Evolutionary conservation across 352 stramenopile species (phyloP), one percentile per base, ranked within the genome.

Genomic region (Saprolegnia diclina): DNA sequence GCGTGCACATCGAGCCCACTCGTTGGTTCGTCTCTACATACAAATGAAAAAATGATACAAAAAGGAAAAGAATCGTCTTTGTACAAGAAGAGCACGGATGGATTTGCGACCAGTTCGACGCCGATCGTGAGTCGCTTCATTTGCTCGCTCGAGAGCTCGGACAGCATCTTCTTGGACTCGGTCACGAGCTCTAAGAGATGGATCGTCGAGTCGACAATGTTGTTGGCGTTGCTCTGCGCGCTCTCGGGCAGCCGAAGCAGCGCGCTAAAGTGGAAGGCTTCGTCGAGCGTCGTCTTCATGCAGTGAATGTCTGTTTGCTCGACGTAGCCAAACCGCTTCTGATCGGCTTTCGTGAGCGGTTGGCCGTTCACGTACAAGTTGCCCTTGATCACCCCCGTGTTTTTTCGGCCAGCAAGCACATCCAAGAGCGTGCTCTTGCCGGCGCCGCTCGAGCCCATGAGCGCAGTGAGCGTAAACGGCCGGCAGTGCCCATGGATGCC

Each of bases 221-320:
- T 54, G 13, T n/a, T 22, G 18, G 54, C 35, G 55, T 65, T 56
- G n/a, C 38, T 13, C 21, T 67, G 54, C 18, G 54, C 37, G 24
- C 26, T 35, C 57, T 55, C 54, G 16, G 65, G 44, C 57, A 94
- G 74, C 21, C 86, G 73, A 7, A 97, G 71, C 57, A 79, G 74
- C 1, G 88, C 87, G 11, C 84, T 77, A 75, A 95, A 96, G 16
- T 69, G 79, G 10, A 96, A 70, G 61, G 90, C 83, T 77, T 96
- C 88, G 55, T 82, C 67, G 3, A 94, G 84, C 0, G 92, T 97
- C 16, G 97, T 74, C 67, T 91, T 93, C 24, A 76, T 72, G 71
- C 95, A 83, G 48, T 97, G 80, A 14, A 97, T 77, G 73, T 98
- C 90, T 64, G 96, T 91, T 71, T 96, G 88, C 74, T 91, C 90